phyloP scores from a whole-genome alignment of 2,329 filamentous ascomycete species.

The Clarireedia paspali region DNA sequence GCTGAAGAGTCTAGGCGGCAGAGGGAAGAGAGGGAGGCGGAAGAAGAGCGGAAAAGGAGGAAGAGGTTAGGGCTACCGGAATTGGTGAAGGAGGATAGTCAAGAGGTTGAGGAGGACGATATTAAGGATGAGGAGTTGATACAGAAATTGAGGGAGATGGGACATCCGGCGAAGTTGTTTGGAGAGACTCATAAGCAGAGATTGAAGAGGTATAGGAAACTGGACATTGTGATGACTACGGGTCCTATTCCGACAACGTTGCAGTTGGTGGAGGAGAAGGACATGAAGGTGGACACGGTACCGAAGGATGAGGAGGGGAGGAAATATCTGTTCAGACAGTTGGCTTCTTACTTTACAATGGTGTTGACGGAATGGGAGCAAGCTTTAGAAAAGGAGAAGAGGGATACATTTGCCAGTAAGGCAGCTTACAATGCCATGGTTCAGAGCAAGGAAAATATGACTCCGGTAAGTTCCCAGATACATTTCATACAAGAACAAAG shows the following conservation, averaged over 20 bases:
- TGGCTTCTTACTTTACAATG: slow-evolving; percentile 94
- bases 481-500: background rate
- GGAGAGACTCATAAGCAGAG: slow-evolving; percentile 68
- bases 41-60: slow-evolving; percentile 64
- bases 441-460: slow-evolving; percentile 80
- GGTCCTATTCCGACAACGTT: slow-evolving; percentile 85
- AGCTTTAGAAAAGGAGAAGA: slow-evolving; percentile 61
- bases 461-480: slow-evolving; percentile 46
- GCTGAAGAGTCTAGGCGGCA: slow-evolving; percentile 70
- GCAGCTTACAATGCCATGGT: slow-evolving; percentile 78
- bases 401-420: slow-evolving; percentile 68
- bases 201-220: slow-evolving; percentile 61
- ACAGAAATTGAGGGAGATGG: slow-evolving; percentile 58
- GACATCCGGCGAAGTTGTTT: slow-evolving; percentile 70
- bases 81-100: slow-evolving; percentile 44
- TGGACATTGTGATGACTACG: slow-evolving; percentile 53
- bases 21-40: slow-evolving; percentile 64
- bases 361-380: slow-evolving; percentile 81
- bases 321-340: slow-evolving; percentile 72
- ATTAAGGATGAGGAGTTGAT: slow-evolving; percentile 65
- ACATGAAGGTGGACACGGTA: slow-evolving; percentile 74
- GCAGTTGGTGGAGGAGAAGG: slow-evolving; percentile 68
- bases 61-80: slow-evolving; percentile 77
- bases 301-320: slow-evolving; percentile 56
- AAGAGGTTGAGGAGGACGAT: slow-evolving; percentile 47